Base-by-base conservation (phyloP, 2,329 filamentous ascomycete genomes). In the Colletotrichum gigasporum region DNA sequence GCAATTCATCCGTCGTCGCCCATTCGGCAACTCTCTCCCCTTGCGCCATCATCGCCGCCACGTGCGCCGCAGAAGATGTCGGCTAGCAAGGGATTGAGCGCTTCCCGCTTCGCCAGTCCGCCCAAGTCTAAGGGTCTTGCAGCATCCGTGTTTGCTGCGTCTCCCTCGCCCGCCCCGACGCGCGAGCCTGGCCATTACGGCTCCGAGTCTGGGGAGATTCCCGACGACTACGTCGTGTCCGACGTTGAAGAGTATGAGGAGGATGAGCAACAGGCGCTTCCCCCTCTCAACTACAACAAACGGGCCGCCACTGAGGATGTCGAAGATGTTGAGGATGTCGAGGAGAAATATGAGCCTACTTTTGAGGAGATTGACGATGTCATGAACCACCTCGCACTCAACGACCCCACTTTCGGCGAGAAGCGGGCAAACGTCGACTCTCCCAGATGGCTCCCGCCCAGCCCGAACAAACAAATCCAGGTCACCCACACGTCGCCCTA, bases 301-400 rank as follows among this genome's bases (percentile, higher is more conserved):
- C 20, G 59, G n/a, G 5, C 32, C 12, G 37, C 75, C 70, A 53
- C 71, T 69, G 39, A 73, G 72, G 42, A 73, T 71, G 68, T 66
- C n/a, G 67, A 71, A 20, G 67, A 70, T n/a, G n/a, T n/a, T 69
- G 39, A 73, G 72, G 42, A 73, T 71, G 68, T 66, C n/a, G 67
- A 71, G 20, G 67, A 70, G 4, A 71, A 73, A 6, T 71, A 71
- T 18, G 81, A 82, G 66, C 83, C 80, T 6, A 87, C 90, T 0
- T 92, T 92, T 70, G 90, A 95, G 69, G 94, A 97, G 73, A 94
- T 97, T 71, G 94, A 97, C 79, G 93, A 91, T 44, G 89, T 97
- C 54, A 97, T 98, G 93, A 88, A 90, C 68, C 91, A 96, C 65
- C 85, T 97, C 70, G 90, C 93, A 70, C 86, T 90, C 63, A 87